Evolutionary conservation across 306 rosid species (phyloP), one percentile per base, ranked within the genome.

Genomic region (Cyclanthera cordifolia): DNA sequence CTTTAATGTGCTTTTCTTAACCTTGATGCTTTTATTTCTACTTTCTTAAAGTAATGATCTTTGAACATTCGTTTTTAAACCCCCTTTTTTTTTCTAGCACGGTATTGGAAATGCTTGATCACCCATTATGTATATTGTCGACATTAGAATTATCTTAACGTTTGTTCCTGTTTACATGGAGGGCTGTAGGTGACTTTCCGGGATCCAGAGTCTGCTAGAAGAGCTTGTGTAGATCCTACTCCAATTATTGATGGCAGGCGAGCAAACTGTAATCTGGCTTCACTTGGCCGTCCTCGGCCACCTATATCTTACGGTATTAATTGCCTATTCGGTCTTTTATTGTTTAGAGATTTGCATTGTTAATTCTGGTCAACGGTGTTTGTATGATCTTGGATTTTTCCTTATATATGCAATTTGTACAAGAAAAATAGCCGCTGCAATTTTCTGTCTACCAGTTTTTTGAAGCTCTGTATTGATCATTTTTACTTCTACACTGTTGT

Each of bases 171-270:
- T 74, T 77, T 90, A 78, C 88, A 72, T 90, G 97, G 96, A 88
- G 97, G 95, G 85, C 82, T 83, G 37, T 83, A 92, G 98, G 98
- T 92, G 80, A 89, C 98, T 87, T 92, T 89, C 83, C 89, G 86
- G 75, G 95, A 92, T 70, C 89, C 95, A 15, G 98, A 89, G 83
- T 84, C 98, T 74, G 96, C 98, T 53, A 82, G 90, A 52, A 86
- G 98, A 75, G 96, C 98, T 43, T 92, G 98, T 65, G 84, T 81
- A 15, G 96, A 89, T 87, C 95, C 98, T 11, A 72, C 85, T 57
- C 98, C 98, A 6, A 59, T 87, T 57, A 92, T 92, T 56, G 98
- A 92, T 77, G 96, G 98, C 73, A 82, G 98, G 81, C 86, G 93
- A 53, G 96, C 98, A 0, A 92, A 92, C 71, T 92, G 98, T 83